Evolutionary conservation across 306 rosid genomes (phyloP).

Genomic region (Cucurbita moschata): DNA sequence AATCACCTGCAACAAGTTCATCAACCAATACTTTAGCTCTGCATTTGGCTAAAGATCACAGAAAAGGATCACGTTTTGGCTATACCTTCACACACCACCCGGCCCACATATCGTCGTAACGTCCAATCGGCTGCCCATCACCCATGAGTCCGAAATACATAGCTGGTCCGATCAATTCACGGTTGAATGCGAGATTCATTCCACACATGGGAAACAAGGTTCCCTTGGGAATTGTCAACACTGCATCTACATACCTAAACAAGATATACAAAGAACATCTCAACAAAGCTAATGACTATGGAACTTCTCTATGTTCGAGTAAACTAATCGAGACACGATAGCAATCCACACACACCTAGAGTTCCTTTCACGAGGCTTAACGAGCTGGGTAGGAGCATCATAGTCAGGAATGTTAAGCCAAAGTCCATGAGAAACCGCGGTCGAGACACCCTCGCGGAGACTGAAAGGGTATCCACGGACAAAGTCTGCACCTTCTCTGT

Average conservation of each 20-base stretch:
- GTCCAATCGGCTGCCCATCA: conserved; percentile 32
- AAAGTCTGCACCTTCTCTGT: conserved; percentile 46
- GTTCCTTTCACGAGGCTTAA: conserved; percentile 41
- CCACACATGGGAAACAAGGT: conserved; percentile 39
- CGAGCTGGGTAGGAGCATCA: conserved; percentile 38
- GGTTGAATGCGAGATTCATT: conserved; percentile 35
- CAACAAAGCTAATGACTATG: background rate
- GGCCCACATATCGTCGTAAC: conserved; percentile 44
- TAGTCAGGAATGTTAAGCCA: conserved; percentile 73
- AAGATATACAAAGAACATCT: background rate
- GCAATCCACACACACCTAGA: conserved; percentile 14
- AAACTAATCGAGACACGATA: background rate
- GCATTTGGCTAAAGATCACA: background rate
- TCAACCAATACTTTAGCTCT: background rate
- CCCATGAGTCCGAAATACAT: conserved; percentile 47
- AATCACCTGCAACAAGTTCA: conserved; percentile 20
- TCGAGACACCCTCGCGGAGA: conserved; percentile 52
- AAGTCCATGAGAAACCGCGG: conserved; percentile 60
- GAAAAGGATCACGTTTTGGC: background rate
- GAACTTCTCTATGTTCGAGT: background rate
- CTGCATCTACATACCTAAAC: conserved; percentile 26
- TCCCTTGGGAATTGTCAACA: conserved; percentile 33
- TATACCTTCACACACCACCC: conserved; percentile 37
- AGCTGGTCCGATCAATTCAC: conserved; percentile 34
- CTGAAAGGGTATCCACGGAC: conserved; percentile 67